Percentiles rank a stretch among this genome's conserved stretches.
These are phyloP conservation scores for Kuraishia floccosa DNA, from an alignment of 805 yeast species.

Conservation along the genomic window DNA sequence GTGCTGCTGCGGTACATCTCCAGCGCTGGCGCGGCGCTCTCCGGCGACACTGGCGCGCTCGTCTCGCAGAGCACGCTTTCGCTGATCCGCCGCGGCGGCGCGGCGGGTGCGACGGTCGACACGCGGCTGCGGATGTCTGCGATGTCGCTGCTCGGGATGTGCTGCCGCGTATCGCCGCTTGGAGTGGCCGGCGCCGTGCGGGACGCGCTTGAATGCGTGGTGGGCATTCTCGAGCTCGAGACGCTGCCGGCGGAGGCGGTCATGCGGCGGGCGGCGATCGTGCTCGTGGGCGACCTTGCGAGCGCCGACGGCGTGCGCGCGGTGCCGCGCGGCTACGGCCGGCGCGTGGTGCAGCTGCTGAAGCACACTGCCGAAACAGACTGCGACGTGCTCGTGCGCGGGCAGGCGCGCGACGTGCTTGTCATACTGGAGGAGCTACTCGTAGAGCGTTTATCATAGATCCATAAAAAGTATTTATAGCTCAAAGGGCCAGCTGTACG, in stretches of 20 bases:
- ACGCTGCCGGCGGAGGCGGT: conserved; percentile 29
- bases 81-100: conserved; percentile 8
- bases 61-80: conserved; percentile 32
- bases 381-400: conserved; percentile 45
- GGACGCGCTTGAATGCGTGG: conserved; percentile 62
- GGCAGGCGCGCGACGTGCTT: conserved; percentile 35
- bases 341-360: conserved; percentile 27
- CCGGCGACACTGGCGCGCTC: conserved; percentile 27
- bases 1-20: conserved; percentile 53
- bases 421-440: conserved; percentile 15
- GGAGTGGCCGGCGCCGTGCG: conserved; percentile 36
- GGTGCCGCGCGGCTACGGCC: conserved; percentile 37
- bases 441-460: no score
- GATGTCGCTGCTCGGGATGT: conserved; percentile 70
- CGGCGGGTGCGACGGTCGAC: conserved; percentile 4
- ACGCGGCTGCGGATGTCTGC: conserved; percentile 64
- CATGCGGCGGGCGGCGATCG: conserved; percentile 68
- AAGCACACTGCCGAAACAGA: conserved; percentile 36
- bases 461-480: not conserved
- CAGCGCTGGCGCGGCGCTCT: conserved; percentile 32
- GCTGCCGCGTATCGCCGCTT: conserved; percentile 46
- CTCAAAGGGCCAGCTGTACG: not conserved
- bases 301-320: conserved; percentile 28
- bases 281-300: conserved; percentile 49
- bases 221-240: conserved; percentile 64